Base-by-base conservation (phyloP, 2,329 filamentous ascomycete genomes). In the Clonostachys rhizophaga region DNA sequence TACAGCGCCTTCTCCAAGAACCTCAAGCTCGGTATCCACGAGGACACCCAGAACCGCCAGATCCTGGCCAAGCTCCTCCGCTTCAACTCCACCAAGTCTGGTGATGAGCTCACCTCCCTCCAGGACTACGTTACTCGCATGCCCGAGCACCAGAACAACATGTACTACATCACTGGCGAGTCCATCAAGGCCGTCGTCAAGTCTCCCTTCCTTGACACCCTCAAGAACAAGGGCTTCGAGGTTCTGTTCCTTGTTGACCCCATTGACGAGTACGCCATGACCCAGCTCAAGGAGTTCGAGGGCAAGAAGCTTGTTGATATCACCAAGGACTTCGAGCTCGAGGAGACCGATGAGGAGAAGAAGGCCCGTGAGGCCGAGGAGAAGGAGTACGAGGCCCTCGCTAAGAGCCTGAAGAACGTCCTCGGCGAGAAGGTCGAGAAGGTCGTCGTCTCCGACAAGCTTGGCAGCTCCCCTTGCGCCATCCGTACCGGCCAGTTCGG, bases 161-260 rank as follows among this genome's bases (percentile, higher is more conserved):
- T 99, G 76, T 99, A 99, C 87, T 99, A 97, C 89, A 99, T 99
- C 83, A 99, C 94, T 55, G 94, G 94, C 78, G 94, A 99, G 86
- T 96, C 92, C 49, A 86, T 95, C 79, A 96, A 96, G 85, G 94
- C 94, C 58, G 94, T 99, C 59, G 77, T 86, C 73, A 95, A 96
- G 83, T 99, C 94, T 60, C 94, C 94, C 64, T 99, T 99, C 92
- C 84, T 99, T 57, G 94, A 99, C 70, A 84, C 91, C 49, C 90
- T 99, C 73, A 96, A 95, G 85, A 88, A 91, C 71, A 99, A 99
- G 91, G 86, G 88, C 78, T 99, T 99, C 69, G 94, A 99, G 79
- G 94, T 99, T 67, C 87, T 99, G 61, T 97, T 96, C 91, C 86
- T 99, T 56, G 90, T 95, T 65, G 94, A 99, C 80, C 94, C 94